A percentile compares a stretch with the other conserved stretches of the same genome.
phyloP scores from a whole-genome alignment of 345 rosid species.

The Melastoma malabathricum region DNA sequence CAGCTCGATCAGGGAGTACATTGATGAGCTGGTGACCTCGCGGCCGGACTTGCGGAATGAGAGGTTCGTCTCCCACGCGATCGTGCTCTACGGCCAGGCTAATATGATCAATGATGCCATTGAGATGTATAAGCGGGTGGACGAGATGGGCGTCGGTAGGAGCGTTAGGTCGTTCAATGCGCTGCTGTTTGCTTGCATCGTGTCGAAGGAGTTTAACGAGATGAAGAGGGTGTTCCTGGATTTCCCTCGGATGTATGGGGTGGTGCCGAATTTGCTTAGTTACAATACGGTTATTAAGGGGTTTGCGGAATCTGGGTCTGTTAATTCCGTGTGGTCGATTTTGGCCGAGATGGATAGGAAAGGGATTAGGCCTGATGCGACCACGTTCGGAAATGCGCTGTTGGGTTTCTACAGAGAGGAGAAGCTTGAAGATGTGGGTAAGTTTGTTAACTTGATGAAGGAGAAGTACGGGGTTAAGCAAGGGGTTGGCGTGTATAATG shows the following conservation, averaged over 20 bases:
- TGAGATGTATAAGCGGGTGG: constrained; percentile 36
- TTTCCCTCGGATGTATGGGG: constrained; percentile 32
- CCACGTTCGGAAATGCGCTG: constrained; percentile 38
- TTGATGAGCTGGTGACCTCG: constrained; percentile 34
- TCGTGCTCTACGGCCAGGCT: constrained; percentile 69
- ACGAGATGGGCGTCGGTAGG: constrained; percentile 22
- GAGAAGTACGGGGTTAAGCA: constrained; percentile 23
- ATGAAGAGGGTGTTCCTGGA: constrained; percentile 51
- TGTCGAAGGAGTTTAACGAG: constrained; percentile 47
- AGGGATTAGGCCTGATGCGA: constrained; percentile 31
- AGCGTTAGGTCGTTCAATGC: constrained; percentile 56
- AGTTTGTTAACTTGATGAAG: constrained; percentile 44
- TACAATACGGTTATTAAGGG: constrained; percentile 51
- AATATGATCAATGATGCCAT: constrained; percentile 56
- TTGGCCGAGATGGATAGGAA: constrained; percentile 70
- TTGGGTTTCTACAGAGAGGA: constrained; percentile 64
- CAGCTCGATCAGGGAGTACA: constrained; percentile 28
- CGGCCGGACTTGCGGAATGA: constrained; percentile 57
- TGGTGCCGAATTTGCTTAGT: constrained; percentile 54
- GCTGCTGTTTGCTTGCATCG: constrained; percentile 42
- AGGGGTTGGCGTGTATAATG: constrained; percentile 37
- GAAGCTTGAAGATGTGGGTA: constrained; percentile 59
- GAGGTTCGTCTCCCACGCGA: constrained; percentile 46
- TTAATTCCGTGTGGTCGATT: constrained; percentile 50
- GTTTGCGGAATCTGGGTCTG: constrained; percentile 49